phyloP scores from a whole-genome alignment of 768 basidiomycete species.

The Clitopilus hobsonii region DNA sequence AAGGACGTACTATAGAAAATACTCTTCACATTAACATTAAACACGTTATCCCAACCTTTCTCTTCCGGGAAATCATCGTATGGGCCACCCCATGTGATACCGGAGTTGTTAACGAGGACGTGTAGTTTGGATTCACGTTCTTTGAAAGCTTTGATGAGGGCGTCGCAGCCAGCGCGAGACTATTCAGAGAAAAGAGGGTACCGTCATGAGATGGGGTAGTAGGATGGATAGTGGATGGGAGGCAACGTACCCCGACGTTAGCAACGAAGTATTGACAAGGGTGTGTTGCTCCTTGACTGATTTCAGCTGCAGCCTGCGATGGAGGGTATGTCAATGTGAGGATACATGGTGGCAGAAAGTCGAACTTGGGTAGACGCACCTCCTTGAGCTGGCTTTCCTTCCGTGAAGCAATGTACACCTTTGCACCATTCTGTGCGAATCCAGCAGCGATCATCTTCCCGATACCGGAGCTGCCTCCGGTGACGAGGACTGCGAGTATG shows the following conservation, averaged over 20 bases:
- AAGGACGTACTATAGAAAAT: slow-evolving; percentile 71
- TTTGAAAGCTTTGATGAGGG: slow-evolving; percentile 63
- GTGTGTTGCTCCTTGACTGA: slow-evolving; percentile 58
- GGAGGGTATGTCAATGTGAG: not conserved
- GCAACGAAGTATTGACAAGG: slow-evolving; percentile 71
- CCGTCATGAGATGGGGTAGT: too few relatives aligned
- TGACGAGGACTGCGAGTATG: slow-evolving; percentile 62
- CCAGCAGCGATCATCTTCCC: slow-evolving; percentile 82
- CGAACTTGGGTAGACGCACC: slow-evolving; percentile 30
- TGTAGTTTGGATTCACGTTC: slow-evolving; percentile 70
- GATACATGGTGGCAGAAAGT: not conserved
- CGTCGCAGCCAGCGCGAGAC: slow-evolving; percentile 78
- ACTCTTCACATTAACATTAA: slow-evolving; percentile 82
- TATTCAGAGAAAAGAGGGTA: slow-evolving; percentile 17
- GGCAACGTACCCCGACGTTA: slow-evolving; percentile 67
- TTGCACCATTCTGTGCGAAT: slow-evolving; percentile 81
- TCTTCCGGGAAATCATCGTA: slow-evolving; percentile 71
- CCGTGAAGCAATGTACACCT: slow-evolving; percentile 85
- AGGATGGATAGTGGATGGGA: too few relatives aligned
- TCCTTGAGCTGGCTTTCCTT: slow-evolving; percentile 77
- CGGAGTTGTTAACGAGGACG: slow-evolving; percentile 82
- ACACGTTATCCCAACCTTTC: slow-evolving; percentile 82
- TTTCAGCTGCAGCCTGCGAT: slow-evolving; percentile 49
- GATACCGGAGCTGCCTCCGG: slow-evolving; percentile 81
- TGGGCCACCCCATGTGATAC: slow-evolving; percentile 73